Base-by-base conservation (phyloP, 1,139 yeast species). In the Candida glucosophila region DNA sequence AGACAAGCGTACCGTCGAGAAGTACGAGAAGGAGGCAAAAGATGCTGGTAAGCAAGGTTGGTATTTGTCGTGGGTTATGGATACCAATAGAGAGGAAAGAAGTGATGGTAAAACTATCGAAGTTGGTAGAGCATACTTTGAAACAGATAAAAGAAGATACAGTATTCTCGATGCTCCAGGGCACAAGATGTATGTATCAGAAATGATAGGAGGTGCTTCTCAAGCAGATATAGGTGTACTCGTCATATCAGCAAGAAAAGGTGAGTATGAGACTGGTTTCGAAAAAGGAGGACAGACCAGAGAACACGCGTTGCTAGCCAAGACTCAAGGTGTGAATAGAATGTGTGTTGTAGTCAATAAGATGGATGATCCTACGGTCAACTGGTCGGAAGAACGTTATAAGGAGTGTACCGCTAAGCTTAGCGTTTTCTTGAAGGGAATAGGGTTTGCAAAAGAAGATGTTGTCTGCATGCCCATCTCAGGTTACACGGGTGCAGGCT, bases 21-120 rank as follows among this genome's bases (percentile, higher is more conserved):
- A 90, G 59, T 88, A 88, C 53, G 97, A 92, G 64, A 77, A 90
- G 56, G 99, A 90, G 58, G 98, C 98, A 37, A 88, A 85, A 58
- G 99, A 90, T 45, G 97, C 97, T 23, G 97, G 98, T 55, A 82
- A 97, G 67, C 97, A 88, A 65, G 96, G 97, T 58, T 90, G 98
- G 98, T 90, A 90, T 55, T 67, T 90, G 47, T 88, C 97, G 8
- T 90, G 98, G 98, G 93, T 92, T 44, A 88, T 90, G 95, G 99
- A 90, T 58, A 88, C 97, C 44, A 90, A 92, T 66, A 86, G 86
- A 60, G 98, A 90, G 62, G 99, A 90, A 66, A 82, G 98, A 68
- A 82, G 71, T 46, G 95, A 90, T 57, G 99, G 99, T 67, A 92
- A 90, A 65, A 90, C 99, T 40, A 93, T 90, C 46, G 98, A 90